A percentile compares a stretch with the other conserved stretches of the same genome.
Conservation (phyloP, 2,329 filamentous ascomycete species). For the Whalleya microplaca region DNA sequence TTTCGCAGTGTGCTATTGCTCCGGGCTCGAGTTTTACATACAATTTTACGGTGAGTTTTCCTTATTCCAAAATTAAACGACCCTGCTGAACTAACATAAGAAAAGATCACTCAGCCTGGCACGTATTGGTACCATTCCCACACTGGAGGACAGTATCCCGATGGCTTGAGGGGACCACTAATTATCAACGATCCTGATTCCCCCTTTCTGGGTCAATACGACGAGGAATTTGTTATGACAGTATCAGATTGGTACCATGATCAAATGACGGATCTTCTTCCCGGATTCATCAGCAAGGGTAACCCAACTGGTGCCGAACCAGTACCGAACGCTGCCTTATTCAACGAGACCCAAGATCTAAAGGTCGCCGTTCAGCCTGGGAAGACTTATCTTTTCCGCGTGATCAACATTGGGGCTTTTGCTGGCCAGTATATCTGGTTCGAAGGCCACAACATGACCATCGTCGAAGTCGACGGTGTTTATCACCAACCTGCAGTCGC, state of each 20-base stretch:
- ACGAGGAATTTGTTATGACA: slow-evolving; percentile 67
- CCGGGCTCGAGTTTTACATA: slow-evolving; percentile 70
- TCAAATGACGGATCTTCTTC: slow-evolving; percentile 51
- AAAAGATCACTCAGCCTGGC: slow-evolving; percentile 64
- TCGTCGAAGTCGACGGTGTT: slow-evolving; percentile 75
- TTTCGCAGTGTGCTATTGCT: slow-evolving; percentile 69
- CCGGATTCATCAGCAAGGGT: slow-evolving; percentile 53
- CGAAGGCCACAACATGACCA: slow-evolving; percentile 67
- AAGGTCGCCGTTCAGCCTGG: slow-evolving; percentile 63
- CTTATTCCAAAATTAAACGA: neutral
- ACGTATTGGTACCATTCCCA: slow-evolving; percentile 84
- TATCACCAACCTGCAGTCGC: slow-evolving; percentile 65
- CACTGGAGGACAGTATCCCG: slow-evolving; percentile 68
- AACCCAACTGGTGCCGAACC: slow-evolving; percentile 66
- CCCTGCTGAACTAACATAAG: slow-evolving; percentile 7
- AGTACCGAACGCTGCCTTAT: slow-evolving; percentile 68
- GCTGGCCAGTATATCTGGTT: slow-evolving; percentile 69
- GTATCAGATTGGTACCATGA: slow-evolving; percentile 75
- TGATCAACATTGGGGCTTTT: slow-evolving; percentile 76
- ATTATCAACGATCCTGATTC: slow-evolving; percentile 65
- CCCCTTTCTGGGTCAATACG: slow-evolving; percentile 61
- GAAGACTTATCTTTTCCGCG: slow-evolving; percentile 73
- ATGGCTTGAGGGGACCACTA: slow-evolving; percentile 67
- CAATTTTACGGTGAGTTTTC: slow-evolving; percentile 62
- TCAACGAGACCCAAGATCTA: slow-evolving; percentile 71